Evolutionary conservation across 2,329 filamentous ascomycete species (phyloP), one percentile per base, ranked within the genome.

Genomic region (Cladosporium sp.): DNA sequence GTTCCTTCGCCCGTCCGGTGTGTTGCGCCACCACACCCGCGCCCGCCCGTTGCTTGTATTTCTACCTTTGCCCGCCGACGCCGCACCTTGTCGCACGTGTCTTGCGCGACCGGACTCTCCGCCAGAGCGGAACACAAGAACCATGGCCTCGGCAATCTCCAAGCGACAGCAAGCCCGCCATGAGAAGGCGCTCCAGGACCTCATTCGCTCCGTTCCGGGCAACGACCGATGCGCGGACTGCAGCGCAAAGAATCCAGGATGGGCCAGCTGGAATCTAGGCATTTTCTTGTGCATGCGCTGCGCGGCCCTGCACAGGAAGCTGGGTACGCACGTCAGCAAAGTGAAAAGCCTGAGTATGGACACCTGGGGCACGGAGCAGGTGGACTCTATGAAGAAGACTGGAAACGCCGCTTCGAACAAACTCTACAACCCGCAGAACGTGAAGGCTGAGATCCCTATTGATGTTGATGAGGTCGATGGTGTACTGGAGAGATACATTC

Each of bases 311-410:
- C 93, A 98, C 75, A 88, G 93, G 66, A 97, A 97, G 73, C 78
- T 98, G 65, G 93, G 93, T 56, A 97, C 93, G 38, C 93, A 98
- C 71, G 89, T 98, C 58, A 96, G 91, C 60, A 98, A 98, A 71
- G 90, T 98, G 76, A 98, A 98, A 73, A 97, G 91, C 35, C 73
- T 98, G 74, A 97, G 87, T 70, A 97, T 98, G 91, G 93, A 98
- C 72, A 93, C 86, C 61, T 98, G 93, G 93, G 84, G 87, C 45
- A 85, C 86, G 65, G 93, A 97, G 56, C 93, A 98, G 74, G 91
- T 98, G 58, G 93, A 98, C 89, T 92, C 86, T 66, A 98, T 98
- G 93, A 93, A 88, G 74, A 86, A 86, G 65, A 85, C 89, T 63
- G 93, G 93, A 64, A 98, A 98, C 67, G 72, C 78, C 45, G 79